Percentiles rank a stretch among this genome's conserved stretches.
These are phyloP conservation scores for Candida vartiovaarae DNA, from an alignment of 805 yeast species.

Conservation along the genomic window DNA sequence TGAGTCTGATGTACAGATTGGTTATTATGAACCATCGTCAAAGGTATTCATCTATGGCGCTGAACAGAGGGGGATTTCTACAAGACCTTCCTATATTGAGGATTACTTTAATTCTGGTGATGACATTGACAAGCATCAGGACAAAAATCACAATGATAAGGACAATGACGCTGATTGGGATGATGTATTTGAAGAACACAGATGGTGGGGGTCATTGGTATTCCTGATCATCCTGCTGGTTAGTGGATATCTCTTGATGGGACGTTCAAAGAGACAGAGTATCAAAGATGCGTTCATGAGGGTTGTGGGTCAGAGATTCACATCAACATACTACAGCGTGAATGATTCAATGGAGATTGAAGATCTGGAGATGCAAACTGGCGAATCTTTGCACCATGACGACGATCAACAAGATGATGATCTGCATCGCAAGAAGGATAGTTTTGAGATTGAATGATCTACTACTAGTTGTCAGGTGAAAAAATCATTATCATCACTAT, in stretches of 20 bases:
- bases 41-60: slow-evolving; percentile 46
- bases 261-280: slow-evolving; percentile 22
- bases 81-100: slow-evolving; percentile 37
- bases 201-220: slow-evolving; percentile 31
- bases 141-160: slow-evolving; percentile 23
- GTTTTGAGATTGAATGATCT: slow-evolving; percentile 6
- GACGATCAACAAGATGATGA: slow-evolving; percentile 3
- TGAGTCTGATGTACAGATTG: slow-evolving; percentile 25
- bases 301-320: slow-evolving; percentile 5
- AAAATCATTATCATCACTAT: background rate
- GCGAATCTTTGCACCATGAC: too few relatives aligned
- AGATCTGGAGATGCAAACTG: slow-evolving; percentile 15
- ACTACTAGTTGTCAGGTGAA: too few relatives aligned
- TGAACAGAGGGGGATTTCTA: slow-evolving; percentile 33
- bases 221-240: slow-evolving; percentile 26
- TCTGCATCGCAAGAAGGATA: slow-evolving; percentile 1
- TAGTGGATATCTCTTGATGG: slow-evolving; percentile 29
- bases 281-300: slow-evolving; percentile 11
- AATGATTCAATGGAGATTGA: slow-evolving; percentile 2
- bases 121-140: slow-evolving; percentile 21
- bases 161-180: slow-evolving; percentile 37
- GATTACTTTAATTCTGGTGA: slow-evolving; percentile 19
- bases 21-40: slow-evolving; percentile 43
- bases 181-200: slow-evolving; percentile 22
- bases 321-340: slow-evolving; percentile 2